Evolutionary conservation across 805 yeast species (phyloP).

Genomic region (Pichia occidentalis): DNA sequence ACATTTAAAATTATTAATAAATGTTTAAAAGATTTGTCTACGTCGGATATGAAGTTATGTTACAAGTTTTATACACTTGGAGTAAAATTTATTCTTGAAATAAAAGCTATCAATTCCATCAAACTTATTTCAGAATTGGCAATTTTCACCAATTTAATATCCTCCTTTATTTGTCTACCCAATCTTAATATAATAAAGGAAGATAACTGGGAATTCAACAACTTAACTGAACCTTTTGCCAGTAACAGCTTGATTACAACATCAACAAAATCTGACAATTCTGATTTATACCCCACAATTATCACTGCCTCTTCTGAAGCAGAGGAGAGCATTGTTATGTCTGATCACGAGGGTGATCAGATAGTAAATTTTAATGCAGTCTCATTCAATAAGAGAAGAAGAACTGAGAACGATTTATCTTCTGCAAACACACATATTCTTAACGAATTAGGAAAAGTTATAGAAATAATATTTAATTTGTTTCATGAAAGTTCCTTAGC

Average conservation of each 20-base stretch:
- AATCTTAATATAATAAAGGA: conserved; percentile 26
- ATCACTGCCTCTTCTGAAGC: conserved; percentile 8
- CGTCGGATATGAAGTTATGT: conserved; percentile 34
- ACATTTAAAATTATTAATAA: conserved; percentile 42
- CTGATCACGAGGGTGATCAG: conserved; percentile 5
- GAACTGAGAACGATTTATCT: no score
- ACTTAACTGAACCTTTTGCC: no score
- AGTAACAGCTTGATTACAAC: background rate
- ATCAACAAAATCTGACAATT: conserved; percentile 2
- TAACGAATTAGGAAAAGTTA: conserved; percentile 14
- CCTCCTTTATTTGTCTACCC: conserved; percentile 32
- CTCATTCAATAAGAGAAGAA: no score
- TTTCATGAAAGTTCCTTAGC: conserved; percentile 11
- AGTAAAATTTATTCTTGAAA: conserved; percentile 28
- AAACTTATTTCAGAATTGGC: conserved; percentile 38
- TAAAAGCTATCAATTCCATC: conserved; percentile 37
- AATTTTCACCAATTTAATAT: conserved; percentile 39
- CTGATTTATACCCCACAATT: background rate
- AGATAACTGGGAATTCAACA: conserved; percentile 25
- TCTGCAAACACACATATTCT: no score
- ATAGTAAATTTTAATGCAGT: background rate
- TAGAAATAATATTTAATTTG: conserved; percentile 17
- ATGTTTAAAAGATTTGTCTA: conserved; percentile 36
- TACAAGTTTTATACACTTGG: conserved; percentile 36
- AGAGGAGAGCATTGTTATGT: conserved; percentile 11